Evolutionary conservation across 2,329 filamentous ascomycete genomes (phyloP), one percentile per base, ranked within the genome.

Genomic region (Camillea tinctor): DNA sequence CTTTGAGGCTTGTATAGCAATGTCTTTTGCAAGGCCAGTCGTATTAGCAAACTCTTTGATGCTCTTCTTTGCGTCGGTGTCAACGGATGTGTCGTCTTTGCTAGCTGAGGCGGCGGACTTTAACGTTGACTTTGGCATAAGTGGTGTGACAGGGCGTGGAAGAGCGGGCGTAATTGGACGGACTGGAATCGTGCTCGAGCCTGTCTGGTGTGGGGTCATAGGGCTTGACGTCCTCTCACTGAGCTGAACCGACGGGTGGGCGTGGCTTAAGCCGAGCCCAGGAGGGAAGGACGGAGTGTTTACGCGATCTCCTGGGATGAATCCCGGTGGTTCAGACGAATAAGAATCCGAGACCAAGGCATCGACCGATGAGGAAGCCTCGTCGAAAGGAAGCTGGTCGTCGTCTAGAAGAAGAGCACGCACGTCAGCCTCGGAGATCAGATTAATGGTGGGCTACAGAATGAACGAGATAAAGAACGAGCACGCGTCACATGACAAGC

Each of bases 351-450:
- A 84, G 13, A 91, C 88, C 3, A 91, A 76, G 3, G 87, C 87
- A 71, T 91, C 88, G 49, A 91, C 84, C n/a, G 84, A 87, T 50
- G 80, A 79, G 2, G 80, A 81, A 13, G 82, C 87, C 65, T 88
- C 86, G 62, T 88, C 85, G 52, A 88, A 77, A 11, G 81, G 83
- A 60, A 80, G 78, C n/a, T 86, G 74, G 54, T 86, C 83, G 69
- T 89, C 86, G 75, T 89, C 88, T 90, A 76, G 36, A 66, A 71
- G 70, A 71, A 69, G 60, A 69, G 53, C 50, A 68, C 68, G 84
- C 76, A 84, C 80, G 78, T 71, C 69, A 68, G 67, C 66, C 60
- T 64, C 59, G 68, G 70, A 62, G 62, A 54, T 57, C 62, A 59
- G 62, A 61, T 44, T 62, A 68, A 60, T 57, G 63, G 60, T 63